These are phyloP conservation scores for Rhodotorula paludigena DNA, from an alignment of 768 basidiomycete genomes.

Conservation along the genomic window DNA sequence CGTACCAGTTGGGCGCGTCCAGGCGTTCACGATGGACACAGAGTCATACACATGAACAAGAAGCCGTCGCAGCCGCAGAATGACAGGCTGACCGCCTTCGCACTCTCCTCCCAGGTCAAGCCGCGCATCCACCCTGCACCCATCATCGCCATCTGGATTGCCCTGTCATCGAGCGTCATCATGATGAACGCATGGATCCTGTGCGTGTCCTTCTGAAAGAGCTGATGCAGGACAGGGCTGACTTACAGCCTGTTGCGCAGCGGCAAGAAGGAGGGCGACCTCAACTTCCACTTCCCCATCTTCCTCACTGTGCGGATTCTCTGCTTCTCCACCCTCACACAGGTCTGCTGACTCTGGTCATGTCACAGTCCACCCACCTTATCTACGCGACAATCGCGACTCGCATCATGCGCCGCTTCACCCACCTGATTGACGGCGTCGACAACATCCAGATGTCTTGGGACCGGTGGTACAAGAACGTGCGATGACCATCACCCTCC, in stretches of 20 bases:
- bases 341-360: background rate
- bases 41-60: too few species aligned
- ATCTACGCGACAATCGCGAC: constrained; percentile 63
- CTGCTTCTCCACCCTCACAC: background rate
- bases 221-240: background rate
- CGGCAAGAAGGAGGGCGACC: constrained; percentile 1
- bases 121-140: constrained; percentile 31
- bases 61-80: too few species aligned
- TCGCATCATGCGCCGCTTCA: constrained; percentile 74
- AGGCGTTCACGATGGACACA: too few species aligned
- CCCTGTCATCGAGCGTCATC: constrained; percentile 11
- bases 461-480: constrained; percentile 62
- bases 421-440: constrained; percentile 66
- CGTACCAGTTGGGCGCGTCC: too few species aligned
- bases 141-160: constrained; percentile 37
- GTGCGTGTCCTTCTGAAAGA: background rate
- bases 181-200: constrained; percentile 13
- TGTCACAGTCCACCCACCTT: constrained; percentile 29
- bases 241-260: background rate
- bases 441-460: constrained; percentile 70
- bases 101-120: constrained; percentile 16
- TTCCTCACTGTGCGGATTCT: constrained; percentile 28
- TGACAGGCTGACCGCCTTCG: too few species aligned
- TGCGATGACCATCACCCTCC: background rate
- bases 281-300: constrained; percentile 29